Base-by-base conservation (phyloP, 768 basidiomycete species). In the Panus rudis region DNA sequence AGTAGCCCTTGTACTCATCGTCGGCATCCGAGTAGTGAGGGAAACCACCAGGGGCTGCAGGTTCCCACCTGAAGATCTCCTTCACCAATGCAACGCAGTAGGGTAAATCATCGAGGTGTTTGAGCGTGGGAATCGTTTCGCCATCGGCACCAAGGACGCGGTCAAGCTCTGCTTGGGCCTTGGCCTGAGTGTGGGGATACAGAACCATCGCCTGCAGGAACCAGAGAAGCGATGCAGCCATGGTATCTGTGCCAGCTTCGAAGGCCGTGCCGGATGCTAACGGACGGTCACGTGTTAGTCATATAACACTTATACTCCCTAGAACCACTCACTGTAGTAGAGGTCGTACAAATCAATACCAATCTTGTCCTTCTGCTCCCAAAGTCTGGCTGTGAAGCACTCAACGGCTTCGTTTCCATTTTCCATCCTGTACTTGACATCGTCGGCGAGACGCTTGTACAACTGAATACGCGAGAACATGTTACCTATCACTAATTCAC, bases 81-180 rank as follows among this genome's bases (percentile, higher is more conserved):
- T 64, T 65, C 38, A 65, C 53, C 22, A 70, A 58, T 0, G 63
- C 60, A n/a, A 56, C 49, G 13, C 63, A 52, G 43, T 63, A 63
- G 4, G 60, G 60, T 11, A 61, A 38, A 19, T 66, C 62, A 22
- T 49, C 47, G 39, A 58, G 53, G 2, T 45, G 56, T 2, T 63
- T 60, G 32, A 63, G 49, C n/a, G n/a, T n/a, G n/a, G n/a, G n/a
- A n/a, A n/a, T n/a, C n/a, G n/a, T n/a, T n/a, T n/a, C n/a, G n/a
- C 62, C 51, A 16, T 62, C 58, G 16, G 42, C 37, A 16, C 67
- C 66, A 13, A 67, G 47, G 19, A 63, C 64, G 4, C 64, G 63
- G 46, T 70, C 66, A 6, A 70, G 48, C 48, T 69, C 68, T 28
- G 52, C 60, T 17, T 63, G 64, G 14, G 64, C 66, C 31, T 54